Conservation (phyloP, 805 yeast genomes). For the Candida silvatica region DNA sequence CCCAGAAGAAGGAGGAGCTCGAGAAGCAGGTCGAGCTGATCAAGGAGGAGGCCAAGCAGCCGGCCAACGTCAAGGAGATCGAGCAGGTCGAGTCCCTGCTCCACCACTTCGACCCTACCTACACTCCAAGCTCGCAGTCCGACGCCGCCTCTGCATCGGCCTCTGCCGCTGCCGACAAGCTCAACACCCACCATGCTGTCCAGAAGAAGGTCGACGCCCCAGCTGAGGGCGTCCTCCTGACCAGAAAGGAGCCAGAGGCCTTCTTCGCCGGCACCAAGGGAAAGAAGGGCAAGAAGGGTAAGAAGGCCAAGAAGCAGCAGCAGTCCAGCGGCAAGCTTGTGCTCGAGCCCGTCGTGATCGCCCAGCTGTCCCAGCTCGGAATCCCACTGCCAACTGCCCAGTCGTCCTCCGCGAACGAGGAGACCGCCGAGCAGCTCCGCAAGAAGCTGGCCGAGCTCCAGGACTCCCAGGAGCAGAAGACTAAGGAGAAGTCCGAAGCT, state of each 20-base stretch:
- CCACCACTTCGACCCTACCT: slow-evolving; percentile 68
- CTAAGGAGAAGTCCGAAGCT: slow-evolving; percentile 63
- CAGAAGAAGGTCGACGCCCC: slow-evolving; percentile 53
- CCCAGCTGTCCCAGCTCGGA: slow-evolving; percentile 65
- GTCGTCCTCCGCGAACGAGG: slow-evolving; percentile 55
- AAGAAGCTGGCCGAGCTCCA: slow-evolving; percentile 64
- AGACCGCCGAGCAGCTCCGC: slow-evolving; percentile 58
- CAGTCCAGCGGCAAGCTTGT: slow-evolving; percentile 44
- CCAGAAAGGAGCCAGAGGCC: slow-evolving; percentile 46
- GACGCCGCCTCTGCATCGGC: slow-evolving; percentile 35
- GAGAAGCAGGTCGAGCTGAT: slow-evolving; percentile 57
- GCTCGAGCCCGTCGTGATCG: slow-evolving; percentile 74
- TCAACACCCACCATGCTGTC: slow-evolving; percentile 7
- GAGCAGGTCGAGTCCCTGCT: slow-evolving; percentile 66
- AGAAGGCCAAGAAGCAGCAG: slow-evolving; percentile 42
- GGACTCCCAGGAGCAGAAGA: slow-evolving; percentile 72
- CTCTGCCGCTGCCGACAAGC: slow-evolving; percentile 6
- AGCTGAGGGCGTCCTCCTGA: slow-evolving; percentile 52
- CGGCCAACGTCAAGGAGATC: slow-evolving; percentile 81
- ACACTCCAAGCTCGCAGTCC: too few relatives aligned
- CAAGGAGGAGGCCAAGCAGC: slow-evolving; percentile 60
- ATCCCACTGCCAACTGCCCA: slow-evolving; percentile 70
- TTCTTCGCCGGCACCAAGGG: slow-evolving; percentile 47
- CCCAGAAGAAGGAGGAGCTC: slow-evolving; percentile 40
- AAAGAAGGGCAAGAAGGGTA: slow-evolving; percentile 6